Base-by-base conservation (phyloP, 2,329 filamentous ascomycete genomes). In the Cytospora piceicola region DNA sequence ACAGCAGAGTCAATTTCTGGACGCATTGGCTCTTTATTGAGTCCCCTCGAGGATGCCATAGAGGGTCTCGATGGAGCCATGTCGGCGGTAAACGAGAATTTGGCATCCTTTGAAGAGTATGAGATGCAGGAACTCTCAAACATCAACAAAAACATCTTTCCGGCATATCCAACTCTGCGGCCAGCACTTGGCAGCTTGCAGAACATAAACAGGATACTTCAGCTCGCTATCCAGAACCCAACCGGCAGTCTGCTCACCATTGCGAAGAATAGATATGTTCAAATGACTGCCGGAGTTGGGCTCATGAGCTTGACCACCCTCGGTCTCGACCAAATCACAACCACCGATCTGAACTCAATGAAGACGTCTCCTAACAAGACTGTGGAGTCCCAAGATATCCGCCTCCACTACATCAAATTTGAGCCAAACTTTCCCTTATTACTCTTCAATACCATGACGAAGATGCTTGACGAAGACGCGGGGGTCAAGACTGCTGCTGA, bases 1-100 rank as follows among this genome's bases (percentile, higher is more conserved):
- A 15, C n/a, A 27, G 9, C 32, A n/a, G n/a, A 11, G 34, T 53
- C 58, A 4, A 22, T 61, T 17, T 20, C 52, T 20, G 32, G 29
- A n/a, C 46, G 58, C 32, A 39, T 61, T 11, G 15, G 32, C 9
- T 39, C 32, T n/a, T 11, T 51, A 17, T 14, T 53, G 22, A 29
- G 24, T 14, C 27, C 30, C 15, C 30, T 61, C 4, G 58, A 61
- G n/a, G 49, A 32, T 14, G 15, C 58, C 27, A 39, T 34, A 22
- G 58, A 61, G 49, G 58, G 30, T 8, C 32, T 61, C 14, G 58
- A 61, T 53, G 58, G 46, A 17, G 58, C 58, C 29, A 61, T 61
- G 58, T 17, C 36, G 22, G 15, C 46, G 5, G 29, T 61, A 14
- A 61, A 61, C 34, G 58, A 39, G 15, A 27, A 52, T 17, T 4